Base-by-base conservation (phyloP, 1,139 yeast genomes). In the Sugiyamaella novakii region DNA sequence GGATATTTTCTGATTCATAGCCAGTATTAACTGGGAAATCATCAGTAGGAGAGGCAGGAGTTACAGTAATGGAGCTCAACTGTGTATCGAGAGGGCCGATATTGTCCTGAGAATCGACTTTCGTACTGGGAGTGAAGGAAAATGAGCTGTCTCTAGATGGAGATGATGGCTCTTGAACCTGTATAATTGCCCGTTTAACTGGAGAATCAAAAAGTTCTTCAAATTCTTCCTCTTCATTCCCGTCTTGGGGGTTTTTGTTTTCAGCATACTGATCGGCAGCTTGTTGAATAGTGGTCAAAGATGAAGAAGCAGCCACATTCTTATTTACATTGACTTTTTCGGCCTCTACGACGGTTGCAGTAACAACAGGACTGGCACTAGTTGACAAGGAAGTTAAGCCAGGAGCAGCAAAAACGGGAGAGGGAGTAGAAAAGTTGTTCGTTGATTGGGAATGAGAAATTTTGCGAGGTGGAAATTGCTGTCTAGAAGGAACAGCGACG, bases 1-100 rank as follows among this genome's bases (percentile, higher is more conserved):
- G 61, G 18, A 57, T 52, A 15, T 52, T 47, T 22, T 50, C 49
- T 5, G 49, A 39, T 11, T 46, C 49, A 28, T 41, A 31, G 34
- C 45, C 28, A 21, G 11, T 29, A 31, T 11, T 31, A 15, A 38
- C 33, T 6, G 50, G 34, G 4, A 49, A 43, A 10, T 29, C 50
- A 8, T 34, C 46, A 2, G 45, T 19, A 5, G 54, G 49, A 8
- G 54, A 40, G 2, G 52, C 38, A 29, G 52, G 41, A 14, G 46
- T 36, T 7, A 42, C 40, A 19, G 12, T 21, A 24, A 35, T 39
- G 4, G 47, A 25, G 11, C 37, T 31, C 8, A 31, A 31, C 5
- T 7, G 7, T n/a, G n/a, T n/a, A n/a, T n/a, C n/a, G n/a, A n/a
- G n/a, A n/a, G n/a, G n/a, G 8, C 8, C 8, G 8, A 8, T 5